Evolutionary conservation across 306 rosid species (phyloP).

Genomic region (Cajanus cajan): DNA sequence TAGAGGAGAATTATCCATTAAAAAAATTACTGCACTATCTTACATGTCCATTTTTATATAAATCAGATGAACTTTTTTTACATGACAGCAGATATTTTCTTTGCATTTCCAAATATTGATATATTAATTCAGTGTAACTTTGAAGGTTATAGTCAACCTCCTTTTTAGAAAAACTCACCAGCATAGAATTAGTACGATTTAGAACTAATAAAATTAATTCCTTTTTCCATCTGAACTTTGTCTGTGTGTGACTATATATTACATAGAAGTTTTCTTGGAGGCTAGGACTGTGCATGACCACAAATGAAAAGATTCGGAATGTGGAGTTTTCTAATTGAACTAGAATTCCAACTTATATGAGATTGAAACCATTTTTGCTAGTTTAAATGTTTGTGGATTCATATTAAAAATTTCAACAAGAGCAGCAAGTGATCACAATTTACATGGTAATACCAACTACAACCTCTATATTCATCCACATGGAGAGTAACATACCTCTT

Average conservation of each 20-base stretch:
- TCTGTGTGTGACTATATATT: background rate
- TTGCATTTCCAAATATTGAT: conserved; percentile 5
- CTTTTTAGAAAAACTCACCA: conserved; percentile 1
- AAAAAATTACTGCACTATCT: conserved; percentile 6
- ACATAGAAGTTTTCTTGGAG: conserved; percentile 15
- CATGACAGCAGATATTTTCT: conserved; percentile 8
- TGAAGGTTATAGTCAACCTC: conserved; percentile 10
- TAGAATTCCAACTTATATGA: background rate
- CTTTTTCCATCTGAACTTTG: background rate
- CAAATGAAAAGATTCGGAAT: conserved; percentile 16
- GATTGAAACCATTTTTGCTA: background rate
- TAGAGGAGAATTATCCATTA: conserved; percentile 2
- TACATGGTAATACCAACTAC: conserved; percentile 14
- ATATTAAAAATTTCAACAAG: conserved; percentile 3
- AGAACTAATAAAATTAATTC: background rate
- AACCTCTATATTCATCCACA: conserved; percentile 20
- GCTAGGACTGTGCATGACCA: background rate
- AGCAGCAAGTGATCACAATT: background rate
- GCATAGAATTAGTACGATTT: background rate
- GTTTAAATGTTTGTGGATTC: background rate
- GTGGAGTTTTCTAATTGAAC: background rate
- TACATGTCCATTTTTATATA: conserved; percentile 14
- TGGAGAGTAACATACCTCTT: conserved; percentile 51
- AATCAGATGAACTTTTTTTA: background rate
- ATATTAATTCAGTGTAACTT: conserved; percentile 5